Evolutionary conservation across 352 stramenopile species (phyloP).

Genomic region (Globisporangium heterothallicum): DNA sequence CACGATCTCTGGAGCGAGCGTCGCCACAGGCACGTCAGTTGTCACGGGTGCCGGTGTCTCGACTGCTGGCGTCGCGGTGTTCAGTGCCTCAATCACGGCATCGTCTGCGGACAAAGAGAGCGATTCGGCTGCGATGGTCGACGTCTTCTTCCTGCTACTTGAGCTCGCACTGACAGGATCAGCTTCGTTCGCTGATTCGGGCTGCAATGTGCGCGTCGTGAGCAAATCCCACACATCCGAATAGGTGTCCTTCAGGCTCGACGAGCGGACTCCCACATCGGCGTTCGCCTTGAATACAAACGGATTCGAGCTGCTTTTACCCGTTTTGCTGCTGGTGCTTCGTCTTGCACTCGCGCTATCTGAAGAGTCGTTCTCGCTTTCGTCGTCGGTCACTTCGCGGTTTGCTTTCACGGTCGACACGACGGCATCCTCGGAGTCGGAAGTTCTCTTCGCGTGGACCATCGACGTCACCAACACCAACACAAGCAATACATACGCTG

Average conservation of each 20-base stretch:
- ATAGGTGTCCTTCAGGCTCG: background rate
- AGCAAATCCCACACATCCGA: constrained; percentile 5
- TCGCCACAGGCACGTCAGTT: background rate
- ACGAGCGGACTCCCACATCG: background rate
- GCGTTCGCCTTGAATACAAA: background rate
- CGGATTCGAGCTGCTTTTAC: background rate
- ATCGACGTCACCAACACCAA: background rate
- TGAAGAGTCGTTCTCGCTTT: background rate
- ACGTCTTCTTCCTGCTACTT: background rate
- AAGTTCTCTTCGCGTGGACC: constrained; percentile 1
- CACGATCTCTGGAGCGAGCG: background rate
- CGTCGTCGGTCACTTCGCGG: background rate
- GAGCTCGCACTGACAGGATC: background rate
- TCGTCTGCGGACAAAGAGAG: constrained; percentile 11
- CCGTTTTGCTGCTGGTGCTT: background rate
- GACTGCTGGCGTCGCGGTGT: constrained; percentile 6
- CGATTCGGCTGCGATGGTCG: background rate
- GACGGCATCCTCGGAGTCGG: constrained; percentile 1
- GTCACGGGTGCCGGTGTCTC: constrained; percentile 4
- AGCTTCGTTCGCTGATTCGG: constrained; percentile 7
- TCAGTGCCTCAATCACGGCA: constrained; percentile 10
- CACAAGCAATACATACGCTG: background rate
- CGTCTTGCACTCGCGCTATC: background rate
- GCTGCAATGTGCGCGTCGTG: constrained; percentile 6
- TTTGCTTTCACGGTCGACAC: constrained; percentile 6